phyloP scores from a whole-genome alignment of 2,329 filamentous ascomycete species.

The Hypoxylon sp. region DNA sequence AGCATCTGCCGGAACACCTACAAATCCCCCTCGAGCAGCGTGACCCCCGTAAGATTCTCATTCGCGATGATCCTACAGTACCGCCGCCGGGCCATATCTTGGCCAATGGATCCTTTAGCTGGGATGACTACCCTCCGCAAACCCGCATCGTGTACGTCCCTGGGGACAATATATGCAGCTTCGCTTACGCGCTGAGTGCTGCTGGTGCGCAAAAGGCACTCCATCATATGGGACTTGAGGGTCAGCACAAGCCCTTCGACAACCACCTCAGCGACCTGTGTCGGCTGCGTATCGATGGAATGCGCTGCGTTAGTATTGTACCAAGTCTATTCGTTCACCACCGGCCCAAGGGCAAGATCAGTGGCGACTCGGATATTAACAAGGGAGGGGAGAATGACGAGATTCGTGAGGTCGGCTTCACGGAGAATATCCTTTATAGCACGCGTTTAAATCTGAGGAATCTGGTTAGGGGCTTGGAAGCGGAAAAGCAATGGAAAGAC shows the following conservation, averaged over 20 bases:
- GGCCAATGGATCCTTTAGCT: conserved; percentile 49
- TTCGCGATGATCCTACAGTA: conserved; percentile 50
- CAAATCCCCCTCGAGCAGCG: conserved; percentile 39
- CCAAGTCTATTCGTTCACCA: conserved; percentile 57
- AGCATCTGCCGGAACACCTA: conserved; percentile 48
- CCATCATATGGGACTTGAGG: conserved; percentile 56
- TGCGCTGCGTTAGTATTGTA: conserved; percentile 55
- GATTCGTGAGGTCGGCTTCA: conserved; percentile 52
- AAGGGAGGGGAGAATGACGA: conserved; percentile 40
- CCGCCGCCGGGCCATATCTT: conserved; percentile 48
- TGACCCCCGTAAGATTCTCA: conserved; percentile 43
- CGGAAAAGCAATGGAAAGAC: conserved; percentile 49
- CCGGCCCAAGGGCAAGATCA: conserved; percentile 50
- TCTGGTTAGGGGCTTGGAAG: conserved; percentile 49
- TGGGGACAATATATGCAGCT: conserved; percentile 58
- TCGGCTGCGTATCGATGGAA: conserved; percentile 49
- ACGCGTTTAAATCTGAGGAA: conserved; percentile 54
- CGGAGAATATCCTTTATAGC: conserved; percentile 55
- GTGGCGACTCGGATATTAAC: conserved; percentile 55
- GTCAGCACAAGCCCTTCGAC: conserved; percentile 55
- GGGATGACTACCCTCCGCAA: conserved; percentile 47
- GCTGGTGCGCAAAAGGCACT: conserved; percentile 55
- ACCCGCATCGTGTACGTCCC: conserved; percentile 58
- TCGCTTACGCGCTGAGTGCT: conserved; percentile 57
- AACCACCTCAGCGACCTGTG: conserved; percentile 58